Conservation (phyloP, 2,329 filamentous ascomycete genomes). For the Trichoderma simmonsii region DNA sequence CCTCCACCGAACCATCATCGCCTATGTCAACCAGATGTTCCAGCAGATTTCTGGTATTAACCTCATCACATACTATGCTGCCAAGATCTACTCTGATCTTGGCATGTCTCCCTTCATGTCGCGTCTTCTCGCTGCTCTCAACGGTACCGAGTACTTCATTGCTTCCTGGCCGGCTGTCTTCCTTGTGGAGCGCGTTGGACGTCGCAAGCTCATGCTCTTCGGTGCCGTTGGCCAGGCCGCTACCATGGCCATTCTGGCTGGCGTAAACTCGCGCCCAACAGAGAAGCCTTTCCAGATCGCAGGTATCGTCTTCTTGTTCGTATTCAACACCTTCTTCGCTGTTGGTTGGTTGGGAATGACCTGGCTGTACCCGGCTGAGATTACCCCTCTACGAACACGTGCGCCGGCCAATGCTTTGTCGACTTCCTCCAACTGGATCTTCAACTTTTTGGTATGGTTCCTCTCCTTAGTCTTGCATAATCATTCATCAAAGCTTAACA, state of each 20-base stretch:
- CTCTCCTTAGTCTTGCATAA: not conserved
- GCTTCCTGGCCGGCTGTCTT: constrained; percentile 61
- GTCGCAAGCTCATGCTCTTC: constrained; percentile 69
- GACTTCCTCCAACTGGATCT: constrained; percentile 57
- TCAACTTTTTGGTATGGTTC: constrained; percentile 52
- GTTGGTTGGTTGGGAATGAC: constrained; percentile 57
- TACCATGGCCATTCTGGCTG: constrained; percentile 61
- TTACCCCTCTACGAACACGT: constrained; percentile 65
- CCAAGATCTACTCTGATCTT: constrained; percentile 55
- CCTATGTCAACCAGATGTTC: constrained; percentile 60
- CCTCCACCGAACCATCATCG: constrained; percentile 59
- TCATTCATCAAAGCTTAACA: not conserved
- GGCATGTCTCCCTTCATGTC: constrained; percentile 54
- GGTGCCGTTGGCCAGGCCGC: constrained; percentile 60
- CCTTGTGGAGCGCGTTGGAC: constrained; percentile 63
- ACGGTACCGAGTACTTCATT: constrained; percentile 53
- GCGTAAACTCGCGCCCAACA: constrained; percentile 51
- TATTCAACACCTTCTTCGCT: constrained; percentile 57
- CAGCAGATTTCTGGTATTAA: constrained; percentile 64
- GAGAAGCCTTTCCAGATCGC: constrained; percentile 52
- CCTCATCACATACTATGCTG: constrained; percentile 62
- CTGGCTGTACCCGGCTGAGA: constrained; percentile 65
- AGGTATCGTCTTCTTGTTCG: constrained; percentile 65
- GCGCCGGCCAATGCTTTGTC: constrained; percentile 58
- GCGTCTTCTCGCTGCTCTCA: constrained; percentile 50